phyloP scores from a whole-genome alignment of 495 filamentous ascomycete species.

The Neurospora discreta region DNA sequence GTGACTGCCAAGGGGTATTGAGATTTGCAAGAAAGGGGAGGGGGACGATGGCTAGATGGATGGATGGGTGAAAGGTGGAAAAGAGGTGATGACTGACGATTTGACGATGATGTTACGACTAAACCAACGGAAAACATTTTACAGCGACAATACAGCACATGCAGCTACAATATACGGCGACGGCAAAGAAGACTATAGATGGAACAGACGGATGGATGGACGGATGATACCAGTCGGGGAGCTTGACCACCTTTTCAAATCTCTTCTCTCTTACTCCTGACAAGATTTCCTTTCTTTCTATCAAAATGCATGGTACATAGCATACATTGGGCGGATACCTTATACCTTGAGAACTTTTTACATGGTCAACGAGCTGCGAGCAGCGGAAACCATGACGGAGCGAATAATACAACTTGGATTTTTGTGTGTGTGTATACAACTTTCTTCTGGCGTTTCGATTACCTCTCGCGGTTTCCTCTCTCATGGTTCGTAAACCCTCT shows the following conservation, averaged over 20 bases:
- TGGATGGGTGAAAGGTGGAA: no score
- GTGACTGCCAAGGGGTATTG: slow-evolving; percentile 41
- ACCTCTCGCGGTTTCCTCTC: neutral
- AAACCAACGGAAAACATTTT: neutral
- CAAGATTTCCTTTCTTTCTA: neutral
- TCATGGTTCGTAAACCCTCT: neutral
- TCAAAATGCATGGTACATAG: neutral
- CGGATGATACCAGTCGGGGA: neutral
- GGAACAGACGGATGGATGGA: neutral
- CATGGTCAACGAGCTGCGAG: neutral
- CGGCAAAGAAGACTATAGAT: neutral
- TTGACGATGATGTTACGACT: neutral
- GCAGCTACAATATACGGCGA: neutral
- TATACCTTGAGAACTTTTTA: neutral
- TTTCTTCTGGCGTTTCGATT: neutral
- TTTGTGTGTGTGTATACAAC: neutral
- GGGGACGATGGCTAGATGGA: no score
- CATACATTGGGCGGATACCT: neutral
- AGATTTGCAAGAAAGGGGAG: neutral
- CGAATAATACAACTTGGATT: neutral
- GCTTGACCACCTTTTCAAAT: neutral
- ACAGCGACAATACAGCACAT: neutral
- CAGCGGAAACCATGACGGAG: neutral
- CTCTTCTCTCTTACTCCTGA: neutral
- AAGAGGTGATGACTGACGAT: neutral